Base-by-base conservation (phyloP, 2,329 filamentous ascomycete species). In the Calonectria pteridis region DNA sequence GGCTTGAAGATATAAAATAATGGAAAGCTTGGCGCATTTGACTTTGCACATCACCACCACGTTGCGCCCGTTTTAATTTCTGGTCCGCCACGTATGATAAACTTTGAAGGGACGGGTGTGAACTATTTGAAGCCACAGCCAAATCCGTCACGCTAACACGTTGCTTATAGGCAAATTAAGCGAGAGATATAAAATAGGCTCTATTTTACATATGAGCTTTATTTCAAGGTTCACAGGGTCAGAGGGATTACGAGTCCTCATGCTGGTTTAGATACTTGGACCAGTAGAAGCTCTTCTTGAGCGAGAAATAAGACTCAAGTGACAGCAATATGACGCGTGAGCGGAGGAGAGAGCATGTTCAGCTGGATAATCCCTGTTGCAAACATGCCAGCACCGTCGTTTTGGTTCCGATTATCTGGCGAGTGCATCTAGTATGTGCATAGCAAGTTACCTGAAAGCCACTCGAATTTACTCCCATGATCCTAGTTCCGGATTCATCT, bases 151-250 rank as follows among this genome's bases (percentile, higher is more conserved):
- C n/a, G n/a, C 33, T 28, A 59, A 37, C 7, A 23, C 26, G 37
- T 59, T 59, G 55, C 26, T 59, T 59, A 23, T 28, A 59, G 55
- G 33, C 35, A 59, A 28, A 59, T 59, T 59, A 59, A 59, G 55
- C 55, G 55, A 59, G 55, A 40, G 14, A 37, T 13, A 11, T 59
- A 37, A 14, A 59, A 40, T 59, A 59, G 55, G 55, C 55, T 59
- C 37, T 37, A 59, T 18, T 40, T 59, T 59, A 59, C 55, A 59
- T 59, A 40, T 59, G 55, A 59, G 55, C 55, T 59, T 59, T 59
- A 59, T 59, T 59, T 28, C 33, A 59, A 59, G 55, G 55, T 59
- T 59, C 33, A 20, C n/a, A 59, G 55, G 33, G 33, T 26, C 11
- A 40, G 11, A 23, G n/a, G 23, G 55, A 59, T 59, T 59, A 59